These are phyloP conservation scores for Vinca major DNA, from an alignment of 305 asterid species.

Conservation along the genomic window DNA sequence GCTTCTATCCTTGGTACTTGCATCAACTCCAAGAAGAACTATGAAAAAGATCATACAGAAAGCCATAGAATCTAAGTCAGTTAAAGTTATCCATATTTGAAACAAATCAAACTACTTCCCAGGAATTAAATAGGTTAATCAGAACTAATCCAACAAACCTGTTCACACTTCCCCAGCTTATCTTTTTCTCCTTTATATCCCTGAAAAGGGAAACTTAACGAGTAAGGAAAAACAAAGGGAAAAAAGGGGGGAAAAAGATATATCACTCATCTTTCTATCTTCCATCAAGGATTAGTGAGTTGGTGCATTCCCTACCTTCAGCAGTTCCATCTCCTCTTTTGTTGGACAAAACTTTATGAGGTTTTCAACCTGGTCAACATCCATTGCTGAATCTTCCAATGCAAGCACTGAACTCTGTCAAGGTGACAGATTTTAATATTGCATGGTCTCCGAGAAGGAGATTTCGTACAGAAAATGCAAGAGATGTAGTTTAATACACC, in stretches of 20 bases:
- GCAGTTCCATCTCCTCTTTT: slow-evolving; percentile 78
- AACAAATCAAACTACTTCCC: slow-evolving; percentile 10
- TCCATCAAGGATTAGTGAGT: not conserved
- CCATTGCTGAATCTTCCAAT: slow-evolving; percentile 76
- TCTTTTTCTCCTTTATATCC: slow-evolving; percentile 85
- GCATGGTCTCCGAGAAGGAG: not conserved
- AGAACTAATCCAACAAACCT: slow-evolving; percentile 40
- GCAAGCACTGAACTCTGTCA: slow-evolving; percentile 68
- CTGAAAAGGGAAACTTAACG: slow-evolving; percentile 34
- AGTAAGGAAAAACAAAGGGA: not conserved
- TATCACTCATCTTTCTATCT: not conserved
- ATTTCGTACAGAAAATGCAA: not conserved
- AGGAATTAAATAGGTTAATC: slow-evolving; percentile 7
- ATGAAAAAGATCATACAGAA: slow-evolving; percentile 13
- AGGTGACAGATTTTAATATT: slow-evolving; percentile 19
- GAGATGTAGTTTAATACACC: slow-evolving; percentile 1
- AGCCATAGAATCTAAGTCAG: slow-evolving; percentile 13
- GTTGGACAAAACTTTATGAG: slow-evolving; percentile 88
- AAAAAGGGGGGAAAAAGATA: not conserved
- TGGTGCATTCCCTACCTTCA: slow-evolving; percentile 43
- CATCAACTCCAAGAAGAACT: slow-evolving; percentile 93
- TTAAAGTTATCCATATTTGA: not conserved
- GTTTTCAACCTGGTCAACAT: slow-evolving; percentile 87
- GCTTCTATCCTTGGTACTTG: slow-evolving; percentile 82
- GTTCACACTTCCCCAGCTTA: slow-evolving; percentile 85